Base-by-base conservation (phyloP, 495 filamentous ascomycete genomes). In the Penicillium salamii region DNA sequence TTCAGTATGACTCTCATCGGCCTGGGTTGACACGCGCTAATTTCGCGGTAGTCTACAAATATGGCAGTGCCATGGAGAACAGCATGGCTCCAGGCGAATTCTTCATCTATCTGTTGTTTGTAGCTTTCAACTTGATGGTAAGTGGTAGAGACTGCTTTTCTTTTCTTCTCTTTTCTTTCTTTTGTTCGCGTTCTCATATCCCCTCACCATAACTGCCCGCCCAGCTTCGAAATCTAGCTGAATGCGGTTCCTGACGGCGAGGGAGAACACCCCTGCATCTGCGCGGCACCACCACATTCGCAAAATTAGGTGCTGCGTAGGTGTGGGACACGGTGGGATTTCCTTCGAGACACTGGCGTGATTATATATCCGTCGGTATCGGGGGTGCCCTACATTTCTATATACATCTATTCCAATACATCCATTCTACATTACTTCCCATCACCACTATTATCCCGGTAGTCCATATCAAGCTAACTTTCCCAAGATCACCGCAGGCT, bases 191-290 rank as follows among this genome's bases (percentile, higher is more conserved):
- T 35, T 26, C 13, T 13, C 21, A 41, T 41, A 41, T 42, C 50
- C 85, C 88, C 87, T 91, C 89, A 78, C 77, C 87, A 86, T 89
- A 88, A 87, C 91, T 97, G 91, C 91, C 89, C 91, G 90, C 82
- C 81, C 89, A 91, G 90, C 79, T 80, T 69, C 67, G 46, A 67
- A 60, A 48, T 48, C 70, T 84, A 84, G 79, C 89, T 92, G 88
- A 83, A 80, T 33, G 83, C 90, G 91, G 89, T 96, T 96, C 91
- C 90, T 95, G 88, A 80, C 90, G 85, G 74, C 78, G 91, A 96
- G 91, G 91, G 79, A 97, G 89, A 97, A 86, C 78, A 85, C 87
- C 90, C 87, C 83, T 85, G 80, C 81, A 82, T 78, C 79, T 78
- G 75, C 70, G 66, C 79, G 79, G 79, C 68, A 54, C 76, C 81